These are phyloP conservation scores for Leccinellum albellum DNA, from an alignment of 768 basidiomycete species.

Conservation along the genomic window DNA sequence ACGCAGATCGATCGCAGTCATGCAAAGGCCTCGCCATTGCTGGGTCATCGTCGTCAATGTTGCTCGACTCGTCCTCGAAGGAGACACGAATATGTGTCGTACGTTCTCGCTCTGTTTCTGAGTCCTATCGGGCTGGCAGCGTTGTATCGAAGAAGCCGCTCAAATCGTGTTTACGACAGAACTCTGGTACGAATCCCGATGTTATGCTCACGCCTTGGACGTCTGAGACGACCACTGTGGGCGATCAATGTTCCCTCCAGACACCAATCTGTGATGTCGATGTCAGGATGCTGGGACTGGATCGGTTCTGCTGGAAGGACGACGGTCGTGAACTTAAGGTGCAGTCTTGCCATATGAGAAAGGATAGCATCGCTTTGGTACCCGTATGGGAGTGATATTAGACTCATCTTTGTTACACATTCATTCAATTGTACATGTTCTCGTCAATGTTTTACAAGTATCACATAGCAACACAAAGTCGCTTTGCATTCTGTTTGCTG, in stretches of 20 bases:
- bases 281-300: slow-evolving; percentile 26
- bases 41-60: too few species aligned
- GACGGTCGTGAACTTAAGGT: slow-evolving; percentile 12
- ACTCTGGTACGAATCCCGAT: neutral
- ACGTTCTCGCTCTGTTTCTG: neutral
- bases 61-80: neutral
- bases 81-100: neutral
- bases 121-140: neutral
- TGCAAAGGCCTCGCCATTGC: slow-evolving; percentile 5
- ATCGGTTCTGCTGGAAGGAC: slow-evolving; percentile 20
- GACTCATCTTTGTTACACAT: neutral
- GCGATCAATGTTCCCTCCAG: slow-evolving; percentile 7
- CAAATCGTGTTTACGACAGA: slow-evolving; percentile 12
- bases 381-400: slow-evolving; percentile 13
- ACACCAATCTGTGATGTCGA: slow-evolving; percentile 18
- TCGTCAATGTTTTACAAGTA: neutral
- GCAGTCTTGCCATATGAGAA: slow-evolving; percentile 13
- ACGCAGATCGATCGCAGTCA: slow-evolving; percentile 7
- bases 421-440: neutral
- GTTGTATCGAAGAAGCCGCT: slow-evolving; percentile 4
- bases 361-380: slow-evolving; percentile 21
- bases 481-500: slow-evolving; percentile 15
- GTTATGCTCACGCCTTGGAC: neutral
- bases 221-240: slow-evolving; percentile 9
- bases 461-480: neutral